phyloP scores from a whole-genome alignment of 257 asterid genomes.

The Scutellaria barbata region DNA sequence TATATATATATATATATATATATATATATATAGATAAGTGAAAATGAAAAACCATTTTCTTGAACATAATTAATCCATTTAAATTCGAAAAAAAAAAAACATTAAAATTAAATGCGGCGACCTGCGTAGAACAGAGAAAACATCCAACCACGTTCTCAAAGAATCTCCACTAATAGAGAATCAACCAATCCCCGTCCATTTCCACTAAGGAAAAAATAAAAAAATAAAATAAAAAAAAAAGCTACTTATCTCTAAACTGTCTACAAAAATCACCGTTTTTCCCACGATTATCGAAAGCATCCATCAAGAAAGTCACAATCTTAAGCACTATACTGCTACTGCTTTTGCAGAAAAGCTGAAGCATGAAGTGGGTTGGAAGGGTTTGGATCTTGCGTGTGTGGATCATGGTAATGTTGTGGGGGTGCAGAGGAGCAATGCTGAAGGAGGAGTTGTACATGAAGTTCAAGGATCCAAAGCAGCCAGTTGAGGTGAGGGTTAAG shows the following conservation, averaged over 20 bases:
- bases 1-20: no score
- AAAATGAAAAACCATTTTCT: no score
- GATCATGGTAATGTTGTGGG: slow-evolving; percentile 50
- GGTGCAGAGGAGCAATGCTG: slow-evolving; percentile 44
- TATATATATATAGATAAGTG: no score
- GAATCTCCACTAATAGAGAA: slow-evolving; percentile 27
- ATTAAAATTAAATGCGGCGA: no score
- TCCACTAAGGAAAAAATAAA: slow-evolving; percentile 5
- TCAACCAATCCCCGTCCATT: neutral
- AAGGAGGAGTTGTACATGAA: slow-evolving; percentile 39
- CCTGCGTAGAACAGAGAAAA: no score
- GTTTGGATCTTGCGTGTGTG: slow-evolving; percentile 47
- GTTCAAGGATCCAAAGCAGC: slow-evolving; percentile 77
- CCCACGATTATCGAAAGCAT: neutral
- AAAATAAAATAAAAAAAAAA: neutral
- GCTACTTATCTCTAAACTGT: neutral
- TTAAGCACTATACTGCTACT: slow-evolving; percentile 13
- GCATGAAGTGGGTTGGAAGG: slow-evolving; percentile 43
- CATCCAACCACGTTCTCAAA: slow-evolving; percentile 37
- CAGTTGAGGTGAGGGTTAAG: slow-evolving; percentile 57
- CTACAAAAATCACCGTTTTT: neutral
- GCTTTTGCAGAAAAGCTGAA: slow-evolving; percentile 24
- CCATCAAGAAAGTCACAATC: slow-evolving; percentile 8
- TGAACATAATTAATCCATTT: no score
- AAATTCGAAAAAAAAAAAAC: no score